Conservation (phyloP, 495 filamentous ascomycete species). For the Ramalina peruviana region DNA sequence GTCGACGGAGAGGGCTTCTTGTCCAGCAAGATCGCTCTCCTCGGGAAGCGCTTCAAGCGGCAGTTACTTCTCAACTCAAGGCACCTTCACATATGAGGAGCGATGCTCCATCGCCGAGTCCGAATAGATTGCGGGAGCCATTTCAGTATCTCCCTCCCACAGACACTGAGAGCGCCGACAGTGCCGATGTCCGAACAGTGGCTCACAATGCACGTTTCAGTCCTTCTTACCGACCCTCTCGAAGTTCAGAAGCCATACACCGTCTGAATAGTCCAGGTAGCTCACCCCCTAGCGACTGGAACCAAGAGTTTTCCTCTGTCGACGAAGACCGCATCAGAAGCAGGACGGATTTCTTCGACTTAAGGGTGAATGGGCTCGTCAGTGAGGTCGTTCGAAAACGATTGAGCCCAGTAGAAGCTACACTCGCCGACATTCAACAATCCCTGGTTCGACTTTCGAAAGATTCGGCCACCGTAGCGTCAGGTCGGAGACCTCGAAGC, state of each 20-base stretch:
- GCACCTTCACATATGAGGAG: slow-evolving; percentile 44
- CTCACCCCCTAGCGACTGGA: slow-evolving; percentile 76
- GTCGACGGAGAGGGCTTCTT: neutral
- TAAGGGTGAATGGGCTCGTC: slow-evolving; percentile 72
- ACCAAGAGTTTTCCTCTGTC: slow-evolving; percentile 65
- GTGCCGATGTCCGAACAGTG: slow-evolving; percentile 10
- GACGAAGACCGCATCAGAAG: slow-evolving; percentile 69
- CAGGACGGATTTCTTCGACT: slow-evolving; percentile 70
- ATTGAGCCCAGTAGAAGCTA: slow-evolving; percentile 63
- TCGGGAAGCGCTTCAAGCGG: slow-evolving; percentile 23
- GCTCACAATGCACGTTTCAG: slow-evolving; percentile 11
- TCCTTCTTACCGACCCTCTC: slow-evolving; percentile 15
- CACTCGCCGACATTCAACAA: slow-evolving; percentile 60
- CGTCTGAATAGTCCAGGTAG: slow-evolving; percentile 50
- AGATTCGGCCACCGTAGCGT: slow-evolving; percentile 13
- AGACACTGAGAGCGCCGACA: slow-evolving; percentile 14
- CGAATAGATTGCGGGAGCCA: slow-evolving; percentile 39
- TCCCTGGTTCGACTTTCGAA: slow-evolving; percentile 39
- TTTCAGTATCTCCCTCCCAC: slow-evolving; percentile 25
- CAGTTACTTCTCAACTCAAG: slow-evolving; percentile 41
- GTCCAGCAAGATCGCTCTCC: slow-evolving; percentile 23
- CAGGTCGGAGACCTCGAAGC: slow-evolving; percentile 28
- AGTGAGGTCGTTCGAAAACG: slow-evolving; percentile 62
- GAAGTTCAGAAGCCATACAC: slow-evolving; percentile 43
- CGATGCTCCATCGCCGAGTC: slow-evolving; percentile 66